These are phyloP conservation scores for Batkoa obscura DNA, from an alignment of 371 early-diverging fungal genomes.

Conservation along the genomic window DNA sequence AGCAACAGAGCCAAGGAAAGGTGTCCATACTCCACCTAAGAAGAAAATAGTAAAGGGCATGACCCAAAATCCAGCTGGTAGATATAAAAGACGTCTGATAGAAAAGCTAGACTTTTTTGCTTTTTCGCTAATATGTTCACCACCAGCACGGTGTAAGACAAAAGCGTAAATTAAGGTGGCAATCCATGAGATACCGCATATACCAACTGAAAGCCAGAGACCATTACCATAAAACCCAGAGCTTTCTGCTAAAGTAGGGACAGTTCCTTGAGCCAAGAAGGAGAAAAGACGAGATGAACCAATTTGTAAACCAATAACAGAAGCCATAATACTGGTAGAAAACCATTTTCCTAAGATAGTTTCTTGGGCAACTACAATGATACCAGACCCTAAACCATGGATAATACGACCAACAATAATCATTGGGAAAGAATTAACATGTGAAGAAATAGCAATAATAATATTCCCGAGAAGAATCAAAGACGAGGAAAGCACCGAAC, in stretches of 20 bases:
- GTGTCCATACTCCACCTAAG: slow-evolving; percentile 28
- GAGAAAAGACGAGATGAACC: slow-evolving; percentile 25
- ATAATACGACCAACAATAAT: slow-evolving; percentile 27
- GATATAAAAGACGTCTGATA: slow-evolving; percentile 18
- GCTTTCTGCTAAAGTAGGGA: slow-evolving; percentile 17
- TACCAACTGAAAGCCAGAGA: slow-evolving; percentile 24
- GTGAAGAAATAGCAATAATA: slow-evolving; percentile 22
- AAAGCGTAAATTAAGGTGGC: slow-evolving; percentile 24
- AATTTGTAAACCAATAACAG: slow-evolving; percentile 26
- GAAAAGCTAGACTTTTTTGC: slow-evolving; percentile 19
- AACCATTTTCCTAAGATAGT: slow-evolving; percentile 34
- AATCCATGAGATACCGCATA: slow-evolving; percentile 21
- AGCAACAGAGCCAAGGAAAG: slow-evolving; percentile 25
- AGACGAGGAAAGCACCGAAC: slow-evolving; percentile 11
- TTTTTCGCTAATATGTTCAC: slow-evolving; percentile 12
- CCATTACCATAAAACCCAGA: slow-evolving; percentile 27
- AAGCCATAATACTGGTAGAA: slow-evolving; percentile 16
- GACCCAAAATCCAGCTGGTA: slow-evolving; percentile 26
- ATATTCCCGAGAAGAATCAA: slow-evolving; percentile 15
- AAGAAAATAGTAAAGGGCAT: slow-evolving; percentile 24
- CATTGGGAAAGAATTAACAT: slow-evolving; percentile 15
- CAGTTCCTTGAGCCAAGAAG: slow-evolving; percentile 23
- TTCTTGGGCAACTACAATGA: slow-evolving; percentile 35
- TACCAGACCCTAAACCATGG: slow-evolving; percentile 27
- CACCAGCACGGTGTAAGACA: slow-evolving; percentile 16